Conservation (phyloP, 2,329 filamentous ascomycete species). For the Eutypa lata region DNA sequence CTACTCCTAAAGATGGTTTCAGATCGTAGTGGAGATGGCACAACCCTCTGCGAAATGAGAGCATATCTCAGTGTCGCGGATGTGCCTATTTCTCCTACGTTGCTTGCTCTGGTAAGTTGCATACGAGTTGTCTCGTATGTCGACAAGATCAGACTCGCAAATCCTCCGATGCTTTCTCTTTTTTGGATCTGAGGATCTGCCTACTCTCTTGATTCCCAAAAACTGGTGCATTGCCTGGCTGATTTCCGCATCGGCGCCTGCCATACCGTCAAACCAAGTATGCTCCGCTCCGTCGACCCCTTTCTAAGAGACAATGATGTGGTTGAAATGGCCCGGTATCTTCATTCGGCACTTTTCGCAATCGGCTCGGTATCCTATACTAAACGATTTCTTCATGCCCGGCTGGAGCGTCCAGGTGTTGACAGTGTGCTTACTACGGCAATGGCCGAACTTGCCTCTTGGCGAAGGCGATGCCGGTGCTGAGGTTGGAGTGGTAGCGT, state of each 20-base stretch:
- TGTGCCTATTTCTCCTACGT: conserved; percentile 8
- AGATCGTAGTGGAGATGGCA: neutral
- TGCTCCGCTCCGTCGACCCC: neutral
- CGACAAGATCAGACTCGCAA: neutral
- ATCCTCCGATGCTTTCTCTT: neutral
- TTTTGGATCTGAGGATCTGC: neutral
- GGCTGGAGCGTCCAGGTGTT: conserved; percentile 60
- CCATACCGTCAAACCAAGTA: conserved; percentile 7
- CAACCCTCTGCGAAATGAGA: neutral
- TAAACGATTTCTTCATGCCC: conserved; percentile 68
- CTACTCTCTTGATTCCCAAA: neutral
- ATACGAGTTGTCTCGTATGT: neutral
- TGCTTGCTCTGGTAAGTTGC: neutral
- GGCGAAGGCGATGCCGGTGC: conserved; percentile 42
- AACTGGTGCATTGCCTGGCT: neutral
- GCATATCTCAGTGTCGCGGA: conserved; percentile 8
- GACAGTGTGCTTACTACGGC: conserved; percentile 56
- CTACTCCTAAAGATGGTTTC: neutral
- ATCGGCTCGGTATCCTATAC: conserved; percentile 74
- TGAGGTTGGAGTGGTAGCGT: conserved; percentile 28
- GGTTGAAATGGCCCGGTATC: conserved; percentile 77
- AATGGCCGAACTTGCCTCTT: conserved; percentile 51
- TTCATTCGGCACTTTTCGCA: conserved; percentile 75
- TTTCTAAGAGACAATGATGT: conserved; percentile 65
- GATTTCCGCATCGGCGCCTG: neutral